These are phyloP conservation scores for Cercospora sp. DNA, from an alignment of 2,329 filamentous ascomycete genomes.

Conservation along the genomic window DNA sequence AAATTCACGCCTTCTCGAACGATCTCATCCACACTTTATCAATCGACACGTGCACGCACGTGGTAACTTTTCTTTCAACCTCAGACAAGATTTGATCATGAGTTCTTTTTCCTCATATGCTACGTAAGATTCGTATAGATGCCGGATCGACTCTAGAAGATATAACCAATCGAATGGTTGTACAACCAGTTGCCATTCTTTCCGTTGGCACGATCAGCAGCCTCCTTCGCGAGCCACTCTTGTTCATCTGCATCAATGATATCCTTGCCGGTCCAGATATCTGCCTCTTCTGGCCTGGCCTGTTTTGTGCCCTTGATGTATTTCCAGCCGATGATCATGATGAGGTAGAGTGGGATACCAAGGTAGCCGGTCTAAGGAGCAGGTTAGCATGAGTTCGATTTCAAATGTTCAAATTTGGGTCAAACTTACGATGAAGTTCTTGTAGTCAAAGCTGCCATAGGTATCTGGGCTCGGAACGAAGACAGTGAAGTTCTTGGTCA, in stretches of 20 bases:
- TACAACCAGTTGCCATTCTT: slow-evolving; percentile 28
- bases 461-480: slow-evolving; percentile 56
- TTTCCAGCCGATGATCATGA: slow-evolving; percentile 64
- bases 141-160: slow-evolving; percentile 29
- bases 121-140: neutral
- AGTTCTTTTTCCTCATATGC: neutral
- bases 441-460: slow-evolving; percentile 65
- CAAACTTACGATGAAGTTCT: slow-evolving; percentile 67
- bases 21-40: neutral
- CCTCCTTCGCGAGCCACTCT: slow-evolving; percentile 37
- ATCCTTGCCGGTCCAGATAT: slow-evolving; percentile 61
- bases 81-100: neutral
- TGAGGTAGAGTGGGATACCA: slow-evolving; percentile 72
- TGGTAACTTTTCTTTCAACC: neutral
- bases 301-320: slow-evolving; percentile 60
- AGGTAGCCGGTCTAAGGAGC: slow-evolving; percentile 57
- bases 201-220: slow-evolving; percentile 32
- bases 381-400: slow-evolving; percentile 5
- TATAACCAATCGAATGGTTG: slow-evolving; percentile 33
- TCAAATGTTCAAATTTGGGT: neutral
- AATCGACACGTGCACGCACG: neutral
- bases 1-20: neutral
- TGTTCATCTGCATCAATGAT: slow-evolving; percentile 60
- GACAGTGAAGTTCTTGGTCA: slow-evolving; percentile 81
- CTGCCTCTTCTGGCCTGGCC: slow-evolving; percentile 56